Evolutionary conservation across 257 asterid species (phyloP).

Genomic region (Nicotiana paniculata): DNA sequence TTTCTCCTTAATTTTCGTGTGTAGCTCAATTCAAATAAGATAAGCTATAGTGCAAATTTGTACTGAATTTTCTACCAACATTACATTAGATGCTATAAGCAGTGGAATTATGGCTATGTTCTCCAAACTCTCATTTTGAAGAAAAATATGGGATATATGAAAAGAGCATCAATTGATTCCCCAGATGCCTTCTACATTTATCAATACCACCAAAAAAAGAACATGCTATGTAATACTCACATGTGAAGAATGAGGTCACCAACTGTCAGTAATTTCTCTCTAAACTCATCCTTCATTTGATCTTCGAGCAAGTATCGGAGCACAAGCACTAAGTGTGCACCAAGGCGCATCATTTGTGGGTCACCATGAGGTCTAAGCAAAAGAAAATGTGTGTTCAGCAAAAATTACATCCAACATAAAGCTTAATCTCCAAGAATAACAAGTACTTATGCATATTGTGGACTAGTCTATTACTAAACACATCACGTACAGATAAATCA

Average conservation of each 20-base stretch:
- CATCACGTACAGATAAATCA: not conserved
- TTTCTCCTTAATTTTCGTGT: not conserved
- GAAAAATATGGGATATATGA: not conserved
- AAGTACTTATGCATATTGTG: not conserved
- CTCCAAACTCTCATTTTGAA: not conserved
- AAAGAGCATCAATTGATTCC: not conserved
- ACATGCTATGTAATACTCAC: slow-evolving; percentile 35
- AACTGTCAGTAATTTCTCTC: slow-evolving; percentile 77
- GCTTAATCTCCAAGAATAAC: not conserved
- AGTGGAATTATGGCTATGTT: not conserved
- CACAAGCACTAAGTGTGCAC: slow-evolving; percentile 96
- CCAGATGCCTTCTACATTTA: not conserved
- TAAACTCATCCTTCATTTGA: slow-evolving; percentile 73
- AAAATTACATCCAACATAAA: not conserved
- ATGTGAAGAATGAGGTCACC: slow-evolving; percentile 94
- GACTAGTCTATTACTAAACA: not conserved
- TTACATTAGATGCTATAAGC: not conserved
- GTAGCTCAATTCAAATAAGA: not conserved
- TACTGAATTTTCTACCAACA: not conserved
- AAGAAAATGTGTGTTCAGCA: slow-evolving; percentile 17
- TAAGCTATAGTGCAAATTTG: not conserved
- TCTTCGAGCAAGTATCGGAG: slow-evolving; percentile 75
- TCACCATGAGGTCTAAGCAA: slow-evolving; percentile 96
- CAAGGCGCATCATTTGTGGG: slow-evolving; percentile 98
- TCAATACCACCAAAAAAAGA: not conserved